These are phyloP conservation scores for Corniculantispora saksenae DNA, from an alignment of 2,329 filamentous ascomycete species.

Conservation along the genomic window DNA sequence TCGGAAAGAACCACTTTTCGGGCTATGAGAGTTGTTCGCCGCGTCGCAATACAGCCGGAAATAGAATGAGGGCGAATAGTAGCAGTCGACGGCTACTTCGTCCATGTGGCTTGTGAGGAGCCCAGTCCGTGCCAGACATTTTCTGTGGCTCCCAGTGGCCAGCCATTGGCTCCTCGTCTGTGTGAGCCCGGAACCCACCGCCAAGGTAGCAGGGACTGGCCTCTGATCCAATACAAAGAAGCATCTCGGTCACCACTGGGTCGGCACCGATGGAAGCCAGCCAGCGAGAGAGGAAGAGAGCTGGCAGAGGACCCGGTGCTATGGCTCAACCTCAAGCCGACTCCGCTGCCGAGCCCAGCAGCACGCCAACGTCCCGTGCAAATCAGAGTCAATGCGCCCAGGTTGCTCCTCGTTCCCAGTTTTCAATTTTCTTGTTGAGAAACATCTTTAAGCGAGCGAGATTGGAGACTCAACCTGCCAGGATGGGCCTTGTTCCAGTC, in stretches of 20 bases:
- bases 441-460: not conserved
- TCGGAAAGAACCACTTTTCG: not conserved
- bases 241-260: not conserved
- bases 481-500: not conserved
- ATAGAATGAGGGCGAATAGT: not conserved
- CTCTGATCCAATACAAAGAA: not conserved
- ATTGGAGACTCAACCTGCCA: not conserved
- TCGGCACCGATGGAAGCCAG: not conserved
- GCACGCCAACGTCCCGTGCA: not conserved
- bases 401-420: not conserved
- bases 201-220: not conserved
- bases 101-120: not conserved
- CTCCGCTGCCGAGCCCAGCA: not conserved
- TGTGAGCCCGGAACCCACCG: not conserved
- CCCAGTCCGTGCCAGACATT: slow-evolving; percentile 4
- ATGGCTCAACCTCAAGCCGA: not conserved
- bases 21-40: not conserved
- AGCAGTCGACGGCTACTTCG: not conserved
- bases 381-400: slow-evolving; percentile 2
- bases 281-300: no score
- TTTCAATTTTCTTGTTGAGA: not conserved
- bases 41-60: not conserved
- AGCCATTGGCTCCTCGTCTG: not conserved
- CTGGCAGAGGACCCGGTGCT: not conserved
- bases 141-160: not conserved